phyloP scores from a whole-genome alignment of 1,284 basidiomycete species.

The Veloboletus limbatus region DNA sequence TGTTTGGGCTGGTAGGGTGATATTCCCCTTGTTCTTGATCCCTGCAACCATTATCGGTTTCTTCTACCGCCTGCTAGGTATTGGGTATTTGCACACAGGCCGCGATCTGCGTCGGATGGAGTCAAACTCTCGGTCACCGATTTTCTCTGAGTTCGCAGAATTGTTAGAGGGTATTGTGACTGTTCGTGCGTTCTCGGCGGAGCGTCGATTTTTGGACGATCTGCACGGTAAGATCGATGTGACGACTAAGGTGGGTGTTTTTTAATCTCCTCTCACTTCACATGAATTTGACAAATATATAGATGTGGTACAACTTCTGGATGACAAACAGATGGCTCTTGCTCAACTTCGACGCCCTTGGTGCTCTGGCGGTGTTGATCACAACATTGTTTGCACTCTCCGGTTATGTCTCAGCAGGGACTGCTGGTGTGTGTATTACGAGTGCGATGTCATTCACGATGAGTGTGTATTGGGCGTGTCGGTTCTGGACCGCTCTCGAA shows the following conservation, averaged over 20 bases:
- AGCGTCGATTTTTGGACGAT: constrained; percentile 73
- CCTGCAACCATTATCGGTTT: constrained; percentile 53
- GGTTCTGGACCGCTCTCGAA: constrained; percentile 53
- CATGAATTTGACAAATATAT: not conserved
- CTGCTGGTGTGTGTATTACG: constrained; percentile 84
- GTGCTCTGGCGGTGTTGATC: constrained; percentile 58
- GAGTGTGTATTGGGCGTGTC: constrained; percentile 68
- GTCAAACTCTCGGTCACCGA: constrained; percentile 52
- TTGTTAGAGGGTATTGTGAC: constrained; percentile 67
- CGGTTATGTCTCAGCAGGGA: constrained; percentile 64
- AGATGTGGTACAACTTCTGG: constrained; percentile 79
- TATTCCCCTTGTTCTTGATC: constrained; percentile 60
- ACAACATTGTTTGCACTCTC: constrained; percentile 77
- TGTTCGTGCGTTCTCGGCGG: constrained; percentile 88
- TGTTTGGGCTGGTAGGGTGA: constrained; percentile 32
- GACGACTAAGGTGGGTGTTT: constrained; percentile 54
- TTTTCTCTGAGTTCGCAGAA: constrained; percentile 69
- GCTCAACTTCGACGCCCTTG: constrained; percentile 75
- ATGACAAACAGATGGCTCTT: constrained; percentile 80
- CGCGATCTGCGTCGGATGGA: constrained; percentile 62
- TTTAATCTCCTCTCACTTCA: not conserved
- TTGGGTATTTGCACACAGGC: constrained; percentile 58
- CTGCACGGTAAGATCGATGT: constrained; percentile 65
- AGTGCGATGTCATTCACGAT: constrained; percentile 63
- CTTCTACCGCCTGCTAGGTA: constrained; percentile 47